A percentile compares a stretch with the other conserved stretches of the same genome.
These are phyloP conservation scores for Benincasa hispida DNA, from an alignment of 306 rosid species.

Conservation along the genomic window DNA sequence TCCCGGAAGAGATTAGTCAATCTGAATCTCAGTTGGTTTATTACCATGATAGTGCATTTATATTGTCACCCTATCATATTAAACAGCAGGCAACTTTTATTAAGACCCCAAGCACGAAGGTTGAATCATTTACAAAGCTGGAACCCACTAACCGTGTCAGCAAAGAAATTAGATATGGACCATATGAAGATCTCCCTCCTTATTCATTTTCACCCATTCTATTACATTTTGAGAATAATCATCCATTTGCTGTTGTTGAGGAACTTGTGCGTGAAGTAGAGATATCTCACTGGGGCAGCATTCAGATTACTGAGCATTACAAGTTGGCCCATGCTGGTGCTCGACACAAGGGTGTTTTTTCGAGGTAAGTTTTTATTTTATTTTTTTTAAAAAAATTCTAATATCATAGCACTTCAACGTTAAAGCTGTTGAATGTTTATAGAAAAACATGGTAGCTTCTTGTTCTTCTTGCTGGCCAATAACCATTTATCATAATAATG, in stretches of 20 bases:
- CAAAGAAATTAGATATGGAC: constrained; percentile 75
- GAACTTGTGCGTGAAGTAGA: constrained; percentile 95
- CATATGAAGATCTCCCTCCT: constrained; percentile 49
- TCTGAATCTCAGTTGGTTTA: constrained; percentile 87
- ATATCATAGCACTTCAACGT: too few relatives aligned
- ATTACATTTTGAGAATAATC: constrained; percentile 89
- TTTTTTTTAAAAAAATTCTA: too few relatives aligned
- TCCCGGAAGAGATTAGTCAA: constrained; percentile 84
- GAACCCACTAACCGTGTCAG: constrained; percentile 63
- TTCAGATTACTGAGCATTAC: constrained; percentile 82
- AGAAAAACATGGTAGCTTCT: not conserved
- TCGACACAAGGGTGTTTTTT: constrained; percentile 83
- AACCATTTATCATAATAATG: not conserved
- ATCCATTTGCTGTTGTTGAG: constrained; percentile 85
- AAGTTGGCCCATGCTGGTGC: constrained; percentile 77
- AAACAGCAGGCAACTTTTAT: constrained; percentile 76
- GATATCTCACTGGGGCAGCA: constrained; percentile 95
- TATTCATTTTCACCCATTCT: constrained; percentile 72
- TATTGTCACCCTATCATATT: constrained; percentile 76
- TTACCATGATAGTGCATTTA: constrained; percentile 71
- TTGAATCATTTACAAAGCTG: constrained; percentile 75
- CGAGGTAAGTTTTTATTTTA: constrained; percentile 51
- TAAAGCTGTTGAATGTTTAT: not conserved
- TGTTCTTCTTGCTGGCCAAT: not conserved
- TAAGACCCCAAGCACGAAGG: constrained; percentile 62